Evolutionary conservation across 2,329 filamentous ascomycete genomes (phyloP).

Genomic region (Nothophaeocryptopus gaeumannii): DNA sequence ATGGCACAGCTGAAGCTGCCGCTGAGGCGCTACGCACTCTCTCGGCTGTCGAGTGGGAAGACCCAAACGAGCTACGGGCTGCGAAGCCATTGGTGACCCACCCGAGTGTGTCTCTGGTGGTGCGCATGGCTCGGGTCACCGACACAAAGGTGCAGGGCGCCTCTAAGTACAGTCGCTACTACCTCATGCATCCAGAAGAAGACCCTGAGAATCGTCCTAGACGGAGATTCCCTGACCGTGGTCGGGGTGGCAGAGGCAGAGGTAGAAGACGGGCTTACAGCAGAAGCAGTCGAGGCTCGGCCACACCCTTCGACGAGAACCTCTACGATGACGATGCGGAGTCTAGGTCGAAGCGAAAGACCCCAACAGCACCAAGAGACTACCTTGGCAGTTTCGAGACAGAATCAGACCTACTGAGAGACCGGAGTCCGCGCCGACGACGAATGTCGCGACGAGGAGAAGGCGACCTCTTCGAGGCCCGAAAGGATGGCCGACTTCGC

Average conservation of each 20-base stretch:
- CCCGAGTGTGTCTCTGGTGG: conserved; percentile 65
- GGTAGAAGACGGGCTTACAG: conserved; percentile 56
- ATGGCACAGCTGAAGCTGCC: conserved; percentile 56
- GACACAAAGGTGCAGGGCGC: conserved; percentile 82
- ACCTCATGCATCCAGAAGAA: conserved; percentile 84
- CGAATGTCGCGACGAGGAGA: conserved; percentile 17
- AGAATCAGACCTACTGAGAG: conserved; percentile 18
- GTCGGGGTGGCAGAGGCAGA: conserved; percentile 51
- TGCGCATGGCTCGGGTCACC: conserved; percentile 69
- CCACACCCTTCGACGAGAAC: conserved; percentile 63
- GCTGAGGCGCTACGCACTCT: conserved; percentile 54
- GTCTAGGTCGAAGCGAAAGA: background rate
- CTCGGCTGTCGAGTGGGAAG: conserved; percentile 32
- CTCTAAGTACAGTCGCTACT: conserved; percentile 80
- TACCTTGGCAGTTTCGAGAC: conserved; percentile 26
- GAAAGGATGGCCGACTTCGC: conserved; percentile 47
- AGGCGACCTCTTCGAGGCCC: conserved; percentile 35
- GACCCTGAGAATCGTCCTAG: conserved; percentile 73
- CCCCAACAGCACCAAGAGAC: no score
- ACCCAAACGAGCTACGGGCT: conserved; percentile 61
- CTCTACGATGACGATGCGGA: conserved; percentile 74
- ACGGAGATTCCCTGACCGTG: conserved; percentile 25
- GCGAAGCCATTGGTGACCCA: conserved; percentile 63
- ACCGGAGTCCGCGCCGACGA: conserved; percentile 9
- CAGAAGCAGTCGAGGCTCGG: conserved; percentile 28